Base-by-base conservation (phyloP, 345 rosid genomes). In the Gossypium rotundifolium region DNA sequence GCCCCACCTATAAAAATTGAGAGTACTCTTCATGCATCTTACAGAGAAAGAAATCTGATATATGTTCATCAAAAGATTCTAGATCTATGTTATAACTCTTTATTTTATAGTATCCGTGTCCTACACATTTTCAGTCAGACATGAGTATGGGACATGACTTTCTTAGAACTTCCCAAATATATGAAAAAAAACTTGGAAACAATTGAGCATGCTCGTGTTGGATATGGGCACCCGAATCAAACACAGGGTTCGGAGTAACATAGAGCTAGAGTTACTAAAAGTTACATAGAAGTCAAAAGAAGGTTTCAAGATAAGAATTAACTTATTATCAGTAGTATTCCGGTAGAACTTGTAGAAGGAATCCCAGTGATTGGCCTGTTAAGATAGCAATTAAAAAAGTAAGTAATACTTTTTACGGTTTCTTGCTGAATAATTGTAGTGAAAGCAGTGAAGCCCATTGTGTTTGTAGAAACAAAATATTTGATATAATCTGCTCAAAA, bases 271-370 rank as follows among this genome's bases (percentile, higher is more conserved):
- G 49, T 46, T 60, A 45, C 11, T 46, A 18, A 54, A 71, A 71
- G 18, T 38, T 38, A 54, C 27, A 14, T 61, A 22, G 52, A 48
- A 44, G 27, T 44, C 25, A 54, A 66, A 76, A 74, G 58, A 54
- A 69, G 65, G 62, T 20, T 61, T 38, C 45, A 64, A 42, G 70
- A 66, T 73, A 18, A 45, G 72, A 77, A 82, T 76, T 87, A 49
- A 94, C 98, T 90, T 94, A 90, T 92, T 94, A 83, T 92, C 91
- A 12, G 97, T 92, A 17, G 97, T 94, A 87, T 88, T 94, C 84
- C 75, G 82, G 90, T 92, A 94, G 88, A 94, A 94, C 12, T 59
- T 63, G 81, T 92, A 92, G 90, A 94, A 92, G 76, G 95, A 83
- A 85, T 94, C 97, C 98, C 98, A 94, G 68, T 94, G 94, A 76